Percentiles rank a stretch among this genome's conserved stretches.
Conservation (phyloP, 2,329 filamentous ascomycete genomes). For the Fulvia fulva region DNA sequence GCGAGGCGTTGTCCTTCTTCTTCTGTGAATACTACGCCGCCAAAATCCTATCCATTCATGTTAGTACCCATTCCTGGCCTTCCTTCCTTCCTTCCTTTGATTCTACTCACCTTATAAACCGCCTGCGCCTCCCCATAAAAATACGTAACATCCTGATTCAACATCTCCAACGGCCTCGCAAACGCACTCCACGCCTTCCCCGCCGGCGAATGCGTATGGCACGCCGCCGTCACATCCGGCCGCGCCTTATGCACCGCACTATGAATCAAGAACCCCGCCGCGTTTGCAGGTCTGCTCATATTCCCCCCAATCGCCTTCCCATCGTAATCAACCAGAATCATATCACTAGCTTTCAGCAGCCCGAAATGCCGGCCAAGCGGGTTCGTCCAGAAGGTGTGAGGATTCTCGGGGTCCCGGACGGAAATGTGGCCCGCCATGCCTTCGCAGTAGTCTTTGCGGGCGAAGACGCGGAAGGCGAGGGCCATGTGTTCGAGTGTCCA, state of each 20-base stretch:
- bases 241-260: slow-evolving; percentile 64
- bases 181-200: slow-evolving; percentile 68
- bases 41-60: slow-evolving; percentile 47
- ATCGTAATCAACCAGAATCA: slow-evolving; percentile 61
- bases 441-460: slow-evolving; percentile 62
- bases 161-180: slow-evolving; percentile 62
- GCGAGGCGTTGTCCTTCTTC: slow-evolving; percentile 64
- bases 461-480: slow-evolving; percentile 64
- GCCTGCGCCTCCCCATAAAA: slow-evolving; percentile 61
- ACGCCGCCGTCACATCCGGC: slow-evolving; percentile 65
- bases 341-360: slow-evolving; percentile 60
- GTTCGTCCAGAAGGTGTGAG: slow-evolving; percentile 65
- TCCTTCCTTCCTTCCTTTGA: not conserved
- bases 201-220: slow-evolving; percentile 63
- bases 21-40: slow-evolving; percentile 59
- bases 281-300: slow-evolving; percentile 57
- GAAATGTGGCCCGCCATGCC: slow-evolving; percentile 67
- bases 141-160: slow-evolving; percentile 64
- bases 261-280: slow-evolving; percentile 68
- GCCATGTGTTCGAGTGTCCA: slow-evolving; percentile 64
- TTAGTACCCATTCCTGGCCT: not conserved
- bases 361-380: slow-evolving; percentile 63
- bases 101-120: slow-evolving; percentile 48
- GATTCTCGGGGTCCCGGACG: slow-evolving; percentile 62
- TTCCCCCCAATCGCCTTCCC: slow-evolving; percentile 65